Evolutionary conservation across 139 green algal genomes (phyloP), one percentile per base, ranked within the genome.

Genomic region (Pseudopediastrum boryanum): DNA sequence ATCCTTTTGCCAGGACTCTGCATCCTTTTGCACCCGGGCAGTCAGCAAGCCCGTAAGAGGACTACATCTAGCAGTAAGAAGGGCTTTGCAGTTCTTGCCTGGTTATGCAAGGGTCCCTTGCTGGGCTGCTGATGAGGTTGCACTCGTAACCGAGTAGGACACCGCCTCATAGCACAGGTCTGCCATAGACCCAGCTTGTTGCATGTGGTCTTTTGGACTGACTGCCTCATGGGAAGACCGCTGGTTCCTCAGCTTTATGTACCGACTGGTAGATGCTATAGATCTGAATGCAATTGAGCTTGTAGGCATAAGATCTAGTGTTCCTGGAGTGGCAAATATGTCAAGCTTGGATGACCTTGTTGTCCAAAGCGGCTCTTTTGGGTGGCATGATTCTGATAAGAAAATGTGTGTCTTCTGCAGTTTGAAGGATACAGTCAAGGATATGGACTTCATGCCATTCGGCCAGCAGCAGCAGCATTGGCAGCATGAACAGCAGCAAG

Each of bases 381-480:
- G n/a, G n/a, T 19, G 48, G 10, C 54, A 6, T 13, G n/a, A 8
- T 27, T 27, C 10, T 25, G n/a, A n/a, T n/a, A n/a, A n/a, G n/a
- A n/a, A n/a, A n/a, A n/a, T n/a, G n/a, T n/a, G n/a, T n/a, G n/a
- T n/a, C n/a, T n/a, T n/a, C 59, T 31, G n/a, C 74, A 81, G 74
- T 62, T 48, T 81, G 1, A 16, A 73, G n/a, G 61, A 65, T 31
- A 43, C 46, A 38, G 74, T 81, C 36, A 81, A 81, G 48, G 74
- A 81, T 19, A 25, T 81, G 2, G 74, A 81, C 44, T 81, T 81
- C 61, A n/a, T 64, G 43, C 25, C 42, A 25, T 12, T 6, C 5
- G 16, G 31, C 13, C n/a, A 12, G 59, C n/a, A 33, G 59, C 25
- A 16, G 23, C 7, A 9, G 46, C 46, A 16, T 56, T 12, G 46